Conservation (phyloP, 495 filamentous ascomycete genomes). For the Cercophora newfieldiana region DNA sequence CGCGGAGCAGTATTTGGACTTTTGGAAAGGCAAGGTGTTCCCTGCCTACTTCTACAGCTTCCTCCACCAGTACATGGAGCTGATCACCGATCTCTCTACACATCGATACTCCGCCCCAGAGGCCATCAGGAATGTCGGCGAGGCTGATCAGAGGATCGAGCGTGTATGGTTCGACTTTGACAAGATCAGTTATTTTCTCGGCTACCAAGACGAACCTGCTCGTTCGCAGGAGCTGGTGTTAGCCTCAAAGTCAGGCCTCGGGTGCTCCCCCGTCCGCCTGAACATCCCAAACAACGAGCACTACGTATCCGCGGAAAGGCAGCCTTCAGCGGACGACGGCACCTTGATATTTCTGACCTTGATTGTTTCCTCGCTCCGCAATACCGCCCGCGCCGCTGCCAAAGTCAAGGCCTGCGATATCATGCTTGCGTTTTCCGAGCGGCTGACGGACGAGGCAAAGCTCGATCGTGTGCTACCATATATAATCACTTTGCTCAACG, state of each 20-base stretch:
- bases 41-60: constrained; percentile 96
- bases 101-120: constrained; percentile 65
- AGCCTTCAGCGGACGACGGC: constrained; percentile 71
- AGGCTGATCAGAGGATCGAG: constrained; percentile 91
- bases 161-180: constrained; percentile 93
- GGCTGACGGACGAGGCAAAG: constrained; percentile 93
- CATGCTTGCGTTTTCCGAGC: constrained; percentile 87
- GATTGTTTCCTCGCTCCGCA: constrained; percentile 82
- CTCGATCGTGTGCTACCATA: constrained; percentile 93
- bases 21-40: constrained; percentile 89
- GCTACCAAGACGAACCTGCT: constrained; percentile 56
- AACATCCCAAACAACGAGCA: constrained; percentile 85
- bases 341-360: constrained; percentile 89
- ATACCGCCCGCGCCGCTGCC: constrained; percentile 82
- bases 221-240: constrained; percentile 33
- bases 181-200: constrained; percentile 92
- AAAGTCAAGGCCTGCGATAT: constrained; percentile 90
- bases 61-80: constrained; percentile 93
- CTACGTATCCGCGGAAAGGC: constrained; percentile 48
- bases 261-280: constrained; percentile 72
- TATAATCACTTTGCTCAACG: constrained; percentile 74
- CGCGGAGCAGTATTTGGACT: constrained; percentile 90
- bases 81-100: constrained; percentile 90
- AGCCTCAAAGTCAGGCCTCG: constrained; percentile 47
- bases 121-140: constrained; percentile 65